These are phyloP conservation scores for Leccinum aurantiacum DNA, from an alignment of 768 basidiomycete species.

Conservation along the genomic window DNA sequence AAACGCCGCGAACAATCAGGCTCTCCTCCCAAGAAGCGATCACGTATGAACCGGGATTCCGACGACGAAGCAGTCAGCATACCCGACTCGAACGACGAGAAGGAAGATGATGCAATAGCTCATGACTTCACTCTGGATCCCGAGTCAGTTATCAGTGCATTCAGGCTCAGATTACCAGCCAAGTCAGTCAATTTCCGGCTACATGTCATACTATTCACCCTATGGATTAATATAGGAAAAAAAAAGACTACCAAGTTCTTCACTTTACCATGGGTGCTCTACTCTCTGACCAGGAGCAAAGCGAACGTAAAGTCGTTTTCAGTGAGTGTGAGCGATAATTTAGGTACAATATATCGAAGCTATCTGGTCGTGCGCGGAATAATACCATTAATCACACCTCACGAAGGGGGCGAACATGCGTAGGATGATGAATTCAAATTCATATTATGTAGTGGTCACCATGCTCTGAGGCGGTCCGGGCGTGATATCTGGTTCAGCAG, in stretches of 20 bases:
- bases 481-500: conserved; percentile 7
- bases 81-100: conserved; percentile 18
- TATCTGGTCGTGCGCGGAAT: neutral
- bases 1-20: conserved; percentile 26
- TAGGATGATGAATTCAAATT: neutral
- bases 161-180: conserved; percentile 43
- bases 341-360: neutral
- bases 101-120: neutral
- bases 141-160: conserved; percentile 42
- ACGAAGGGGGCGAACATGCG: neutral
- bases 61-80: conserved; percentile 33
- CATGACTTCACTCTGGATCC: conserved; percentile 26
- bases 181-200: conserved; percentile 38
- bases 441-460: conserved; percentile 41
- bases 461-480: conserved; percentile 38
- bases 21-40: conserved; percentile 30
- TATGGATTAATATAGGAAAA: conserved; percentile 17
- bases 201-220: neutral
- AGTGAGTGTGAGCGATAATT: conserved; percentile 41
- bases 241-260: conserved; percentile 75
- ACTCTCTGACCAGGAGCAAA: conserved; percentile 53
- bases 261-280: conserved; percentile 74
- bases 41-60: conserved; percentile 15
- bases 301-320: conserved; percentile 48
- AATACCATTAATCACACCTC: neutral